Conservation (phyloP, 305 asterid genomes). For the Salvia sclarea region DNA sequence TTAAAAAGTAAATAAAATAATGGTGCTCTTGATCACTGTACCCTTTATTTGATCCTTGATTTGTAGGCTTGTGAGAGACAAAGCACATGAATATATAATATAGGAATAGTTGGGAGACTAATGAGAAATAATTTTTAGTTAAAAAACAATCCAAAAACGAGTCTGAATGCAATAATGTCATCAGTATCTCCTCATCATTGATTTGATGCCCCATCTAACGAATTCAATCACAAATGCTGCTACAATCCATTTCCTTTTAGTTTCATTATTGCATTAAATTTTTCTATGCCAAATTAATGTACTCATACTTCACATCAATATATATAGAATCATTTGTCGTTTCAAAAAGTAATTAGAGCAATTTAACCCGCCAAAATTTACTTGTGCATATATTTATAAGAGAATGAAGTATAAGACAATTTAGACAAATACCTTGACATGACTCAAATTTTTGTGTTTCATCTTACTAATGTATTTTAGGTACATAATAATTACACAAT, state of each 20-base stretch:
- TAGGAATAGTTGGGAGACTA: slow-evolving; percentile 11
- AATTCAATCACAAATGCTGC: slow-evolving; percentile 9
- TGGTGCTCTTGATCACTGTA: not conserved
- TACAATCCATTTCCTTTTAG: not conserved
- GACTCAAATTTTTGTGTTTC: not conserved
- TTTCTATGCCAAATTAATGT: not conserved
- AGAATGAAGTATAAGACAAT: no score
- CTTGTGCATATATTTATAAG: no score
- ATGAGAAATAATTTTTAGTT: slow-evolving; percentile 5
- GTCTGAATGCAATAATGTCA: slow-evolving; percentile 38
- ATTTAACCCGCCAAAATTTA: no score
- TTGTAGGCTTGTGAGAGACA: slow-evolving; percentile 24
- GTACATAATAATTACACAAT: not conserved
- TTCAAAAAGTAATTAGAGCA: not conserved
- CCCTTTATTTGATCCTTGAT: slow-evolving; percentile 21
- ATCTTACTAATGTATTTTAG: not conserved
- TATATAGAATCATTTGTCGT: not conserved
- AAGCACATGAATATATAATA: slow-evolving; percentile 15
- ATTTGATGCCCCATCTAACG: slow-evolving; percentile 37
- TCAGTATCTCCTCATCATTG: slow-evolving; percentile 26
- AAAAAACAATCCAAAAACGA: slow-evolving; percentile 18
- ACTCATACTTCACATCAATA: not conserved
- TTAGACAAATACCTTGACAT: not conserved
- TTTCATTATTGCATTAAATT: not conserved
- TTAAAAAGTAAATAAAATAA: not conserved